Evolutionary conservation across 306 rosid species (phyloP), one percentile per base, ranked within the genome.

Genomic region (Inga laurina): DNA sequence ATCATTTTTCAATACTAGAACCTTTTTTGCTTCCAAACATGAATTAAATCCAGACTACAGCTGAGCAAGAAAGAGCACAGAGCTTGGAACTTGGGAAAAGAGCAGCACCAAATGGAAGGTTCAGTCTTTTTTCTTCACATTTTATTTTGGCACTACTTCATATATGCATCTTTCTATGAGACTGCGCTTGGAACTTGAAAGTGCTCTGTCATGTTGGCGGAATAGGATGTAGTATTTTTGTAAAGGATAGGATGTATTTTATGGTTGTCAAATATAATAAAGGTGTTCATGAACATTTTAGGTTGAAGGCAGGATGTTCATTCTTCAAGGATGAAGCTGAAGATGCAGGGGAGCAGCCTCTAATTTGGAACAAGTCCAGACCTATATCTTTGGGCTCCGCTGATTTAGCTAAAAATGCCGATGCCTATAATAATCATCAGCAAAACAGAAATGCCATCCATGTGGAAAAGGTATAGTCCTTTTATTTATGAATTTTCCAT

Each of bases 231-330:
- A 30, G 72, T 77, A 62, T 78, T 75, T 81, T 79, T 77, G 54
- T 34, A 32, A 7, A 72, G 39, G 59, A 71, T 46, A 12, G 32
- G 22, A 46, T 72, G 5, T 66, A 59, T 74, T 75, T 34, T 46
- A 56, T 10, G 30, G 61, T 46, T 76, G 65, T 86, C 7, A 56
- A 73, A 79, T 86, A 80, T 91, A 83, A 90, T 83, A 71, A 71
- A n/a, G 77, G 39, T 57, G 72, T 35, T 46, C 70, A 22, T 82
- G 86, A 82, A 84, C 69, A 82, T 86, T 85, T 69, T 83, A 96
- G 99, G 84, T 82, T 92, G 91, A 94, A 87, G 88, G 66, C 85
- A 56, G 99, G 97, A 91, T 84, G 89, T 84, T 87, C 95, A 45
- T 88, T 92, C 67, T 74, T 87, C 76, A 92, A 86, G 75, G 94